Evolutionary conservation across 1,284 basidiomycete genomes (phyloP).

Genomic region (Taiwanofungus camphoratus): DNA sequence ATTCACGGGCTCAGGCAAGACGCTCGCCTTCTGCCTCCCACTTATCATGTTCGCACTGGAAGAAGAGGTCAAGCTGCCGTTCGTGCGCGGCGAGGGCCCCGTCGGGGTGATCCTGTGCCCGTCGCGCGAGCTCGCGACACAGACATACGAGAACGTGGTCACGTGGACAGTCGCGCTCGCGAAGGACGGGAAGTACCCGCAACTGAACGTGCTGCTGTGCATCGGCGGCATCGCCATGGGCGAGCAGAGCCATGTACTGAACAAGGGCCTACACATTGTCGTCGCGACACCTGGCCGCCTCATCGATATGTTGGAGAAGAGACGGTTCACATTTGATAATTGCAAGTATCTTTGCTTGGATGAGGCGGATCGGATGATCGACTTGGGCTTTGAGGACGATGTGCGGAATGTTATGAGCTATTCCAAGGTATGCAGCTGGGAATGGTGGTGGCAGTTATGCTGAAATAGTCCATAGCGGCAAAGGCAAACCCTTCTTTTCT

Average conservation of each 20-base stretch:
- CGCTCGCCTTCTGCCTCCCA: slow-evolving; percentile 85
- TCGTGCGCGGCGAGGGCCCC: slow-evolving; percentile 91
- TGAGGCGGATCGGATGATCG: slow-evolving; percentile 99
- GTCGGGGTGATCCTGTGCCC: slow-evolving; percentile 95
- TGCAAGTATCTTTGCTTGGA: slow-evolving; percentile 98
- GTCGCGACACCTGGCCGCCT: slow-evolving; percentile 94
- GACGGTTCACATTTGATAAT: slow-evolving; percentile 83
- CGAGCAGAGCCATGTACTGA: slow-evolving; percentile 88
- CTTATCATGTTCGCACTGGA: slow-evolving; percentile 94
- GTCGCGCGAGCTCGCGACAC: slow-evolving; percentile 88
- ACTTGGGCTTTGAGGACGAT: slow-evolving; percentile 98
- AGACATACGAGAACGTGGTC: slow-evolving; percentile 93
- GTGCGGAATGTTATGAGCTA: slow-evolving; percentile 98
- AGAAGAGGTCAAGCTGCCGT: slow-evolving; percentile 87
- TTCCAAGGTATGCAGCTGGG: slow-evolving; percentile 73
- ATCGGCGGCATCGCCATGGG: slow-evolving; percentile 99
- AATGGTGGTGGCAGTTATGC: slow-evolving; percentile 1
- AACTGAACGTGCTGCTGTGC: slow-evolving; percentile 83
- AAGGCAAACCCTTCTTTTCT: slow-evolving; percentile 95
- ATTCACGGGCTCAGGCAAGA: slow-evolving; percentile 70
- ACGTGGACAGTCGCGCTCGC: slow-evolving; percentile 81
- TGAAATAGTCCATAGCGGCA: slow-evolving; percentile 60
- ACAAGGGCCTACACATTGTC: slow-evolving; percentile 91
- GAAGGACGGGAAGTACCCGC: slow-evolving; percentile 79
- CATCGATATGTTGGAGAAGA: slow-evolving; percentile 97